Evolutionary conservation across 208 protist species (phyloP).

Genomic region (Phytomonas serpens): DNA sequence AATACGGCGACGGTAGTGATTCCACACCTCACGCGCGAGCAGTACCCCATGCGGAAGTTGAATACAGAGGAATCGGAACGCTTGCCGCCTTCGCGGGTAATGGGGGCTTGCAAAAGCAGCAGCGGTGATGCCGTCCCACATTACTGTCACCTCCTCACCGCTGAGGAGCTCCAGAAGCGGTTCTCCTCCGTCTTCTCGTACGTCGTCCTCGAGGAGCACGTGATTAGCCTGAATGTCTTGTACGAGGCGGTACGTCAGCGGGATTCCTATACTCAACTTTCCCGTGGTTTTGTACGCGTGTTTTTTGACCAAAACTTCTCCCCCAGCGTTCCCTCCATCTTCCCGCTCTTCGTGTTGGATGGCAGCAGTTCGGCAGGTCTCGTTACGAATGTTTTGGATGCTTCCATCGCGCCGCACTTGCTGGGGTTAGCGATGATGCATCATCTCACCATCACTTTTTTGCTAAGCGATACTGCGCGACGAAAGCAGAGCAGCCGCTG

Average conservation of each 20-base stretch:
- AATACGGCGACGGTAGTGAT: slow-evolving; percentile 54
- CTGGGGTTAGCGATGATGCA: slow-evolving; percentile 85
- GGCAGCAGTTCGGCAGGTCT: slow-evolving; percentile 69
- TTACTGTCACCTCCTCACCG: not conserved
- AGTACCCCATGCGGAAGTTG: slow-evolving; percentile 13
- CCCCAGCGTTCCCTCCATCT: slow-evolving; percentile 56
- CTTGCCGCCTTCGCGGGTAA: not conserved
- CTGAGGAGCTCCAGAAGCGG: not conserved
- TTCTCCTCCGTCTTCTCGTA: slow-evolving; percentile 31
- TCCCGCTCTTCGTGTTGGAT: slow-evolving; percentile 79
- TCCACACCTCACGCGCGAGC: slow-evolving; percentile 44
- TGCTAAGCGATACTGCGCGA: slow-evolving; percentile 52
- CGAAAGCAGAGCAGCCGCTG: slow-evolving; percentile 53
- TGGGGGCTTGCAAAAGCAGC: not conserved
- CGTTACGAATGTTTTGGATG: slow-evolving; percentile 58
- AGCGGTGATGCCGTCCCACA: not conserved
- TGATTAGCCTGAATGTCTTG: slow-evolving; percentile 62
- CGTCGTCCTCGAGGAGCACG: slow-evolving; percentile 62
- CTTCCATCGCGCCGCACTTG: slow-evolving; percentile 76
- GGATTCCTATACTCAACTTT: slow-evolving; percentile 64
- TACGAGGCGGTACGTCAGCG: slow-evolving; percentile 59
- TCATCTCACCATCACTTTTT: slow-evolving; percentile 67
- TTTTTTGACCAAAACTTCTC: slow-evolving; percentile 43
- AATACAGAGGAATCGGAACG: not conserved
- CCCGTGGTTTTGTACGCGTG: slow-evolving; percentile 84